Conservation (phyloP, 805 yeast species). For the Barnettozyma populi region DNA sequence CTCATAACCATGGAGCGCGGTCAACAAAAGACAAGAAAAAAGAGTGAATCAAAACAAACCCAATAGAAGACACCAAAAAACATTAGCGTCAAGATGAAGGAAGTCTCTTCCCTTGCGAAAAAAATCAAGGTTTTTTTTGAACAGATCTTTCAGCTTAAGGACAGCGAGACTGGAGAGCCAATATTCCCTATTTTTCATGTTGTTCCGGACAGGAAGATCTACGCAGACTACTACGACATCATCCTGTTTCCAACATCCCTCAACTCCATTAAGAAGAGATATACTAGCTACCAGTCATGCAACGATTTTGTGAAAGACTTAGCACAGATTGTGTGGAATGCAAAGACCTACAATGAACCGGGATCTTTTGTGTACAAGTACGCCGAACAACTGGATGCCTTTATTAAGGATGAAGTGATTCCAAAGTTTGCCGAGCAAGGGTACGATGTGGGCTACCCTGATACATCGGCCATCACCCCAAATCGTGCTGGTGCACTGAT, state of each 20-base stretch:
- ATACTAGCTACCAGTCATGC: slow-evolving; percentile 51
- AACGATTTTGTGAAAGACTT: slow-evolving; percentile 72
- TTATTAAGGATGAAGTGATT: slow-evolving; percentile 31
- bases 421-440: slow-evolving; percentile 29
- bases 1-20: not conserved
- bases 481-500: slow-evolving; percentile 18
- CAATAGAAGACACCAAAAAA: not conserved
- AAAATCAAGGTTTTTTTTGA: slow-evolving; percentile 28
- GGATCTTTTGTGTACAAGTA: slow-evolving; percentile 62
- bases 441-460: slow-evolving; percentile 35
- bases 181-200: slow-evolving; percentile 58
- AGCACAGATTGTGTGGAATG: slow-evolving; percentile 87
- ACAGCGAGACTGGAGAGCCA: slow-evolving; percentile 32
- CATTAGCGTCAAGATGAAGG: slow-evolving; percentile 9
- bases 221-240: slow-evolving; percentile 73
- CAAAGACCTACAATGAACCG: slow-evolving; percentile 73
- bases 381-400: slow-evolving; percentile 48
- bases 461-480: slow-evolving; percentile 25
- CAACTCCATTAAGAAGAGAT: slow-evolving; percentile 57
- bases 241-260: slow-evolving; percentile 81
- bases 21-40: not conserved
- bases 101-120: slow-evolving; percentile 16
- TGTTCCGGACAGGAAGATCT: slow-evolving; percentile 64
- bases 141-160: slow-evolving; percentile 35
- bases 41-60: not conserved